Conservation (phyloP, 2,329 filamentous ascomycete genomes). For the Claviceps monticola region DNA sequence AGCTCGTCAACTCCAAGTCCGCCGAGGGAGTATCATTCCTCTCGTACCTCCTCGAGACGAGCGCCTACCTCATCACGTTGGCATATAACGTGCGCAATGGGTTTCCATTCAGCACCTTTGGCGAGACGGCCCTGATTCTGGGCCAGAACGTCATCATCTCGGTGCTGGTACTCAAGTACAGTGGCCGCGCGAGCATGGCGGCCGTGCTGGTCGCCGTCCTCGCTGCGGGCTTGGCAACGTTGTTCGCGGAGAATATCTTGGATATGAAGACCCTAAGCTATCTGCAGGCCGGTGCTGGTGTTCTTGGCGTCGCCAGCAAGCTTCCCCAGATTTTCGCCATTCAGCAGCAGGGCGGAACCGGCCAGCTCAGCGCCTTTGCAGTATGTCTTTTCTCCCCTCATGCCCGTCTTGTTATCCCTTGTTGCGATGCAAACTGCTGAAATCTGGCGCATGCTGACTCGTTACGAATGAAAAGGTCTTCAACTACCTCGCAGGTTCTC, state of each 20-base stretch:
- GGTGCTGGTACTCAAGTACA: conserved; percentile 74
- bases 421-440: too few relatives aligned
- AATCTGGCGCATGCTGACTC: too few relatives aligned
- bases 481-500: conserved; percentile 88
- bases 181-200: conserved; percentile 51
- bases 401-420: too few relatives aligned
- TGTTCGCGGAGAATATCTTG: conserved; percentile 55
- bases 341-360: conserved; percentile 73
- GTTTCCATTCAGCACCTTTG: conserved; percentile 93
- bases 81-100: conserved; percentile 84
- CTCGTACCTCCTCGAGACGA: conserved; percentile 84
- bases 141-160: conserved; percentile 87
- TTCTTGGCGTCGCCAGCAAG: conserved; percentile 79
- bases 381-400: conserved; percentile 38
- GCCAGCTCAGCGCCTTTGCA: conserved; percentile 91
- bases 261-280: conserved; percentile 54
- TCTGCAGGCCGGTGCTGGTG: conserved; percentile 72
- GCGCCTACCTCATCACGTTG: conserved; percentile 73
- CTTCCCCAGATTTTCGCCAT: conserved; percentile 85
- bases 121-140: conserved; percentile 85
- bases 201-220: conserved; percentile 68
- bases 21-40: conserved; percentile 77
- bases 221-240: conserved; percentile 50
- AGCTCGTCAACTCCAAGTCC: conserved; percentile 70
- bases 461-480: conserved; percentile 54